Base-by-base conservation (phyloP, 352 stramenopile genomes). In the Phytopythium vexans region DNA sequence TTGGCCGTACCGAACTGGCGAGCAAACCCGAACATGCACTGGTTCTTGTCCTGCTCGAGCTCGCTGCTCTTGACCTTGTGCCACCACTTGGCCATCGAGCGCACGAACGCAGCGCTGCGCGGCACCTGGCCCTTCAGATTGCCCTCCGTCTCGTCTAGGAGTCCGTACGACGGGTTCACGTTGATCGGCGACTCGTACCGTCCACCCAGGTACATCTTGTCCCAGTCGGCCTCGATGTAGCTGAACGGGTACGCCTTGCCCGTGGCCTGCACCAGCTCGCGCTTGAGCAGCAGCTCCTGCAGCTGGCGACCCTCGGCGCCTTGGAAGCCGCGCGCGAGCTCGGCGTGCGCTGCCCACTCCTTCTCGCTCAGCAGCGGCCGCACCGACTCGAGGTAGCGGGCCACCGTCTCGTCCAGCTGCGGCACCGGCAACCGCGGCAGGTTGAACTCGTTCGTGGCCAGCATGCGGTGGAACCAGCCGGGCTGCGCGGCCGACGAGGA, bases 221-320 rank as follows among this genome's bases (percentile, higher is more conserved):
- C 86, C 89, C 89, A 97, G 67, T 94, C 88, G 34, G 76, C 62
- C 58, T 97, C 90, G 51, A 97, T 97, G 84, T 97, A 97, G 70
- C 83, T 96, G 78, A 90, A 95, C 15, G 91, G 89, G 61, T 97
- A 97, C 49, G 76, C 75, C 44, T 85, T 85, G 54, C 82, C 83
- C 73, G 85, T 86, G 35, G 73, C 70, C 42, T 94, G 80, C 32
- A 74, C 60, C 27, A 93, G 75, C 58, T 94, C 77, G 50, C 78
- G 74, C 56, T 86, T 86, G 41, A 90, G 68, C 47, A 90, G 49
- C 8, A 67, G 15, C 14, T 88, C 76, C 60, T 90, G 80, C 21
- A 90, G 57, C 51, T 74, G 48, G 36, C 80, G 80, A 0, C 80
- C 80, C 41, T 89, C 77, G 1, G 36, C 59, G 8, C 43, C 43